Evolutionary conservation across 148 eudicot genomes (phyloP).

Genomic region (Rhododendron molle): DNA sequence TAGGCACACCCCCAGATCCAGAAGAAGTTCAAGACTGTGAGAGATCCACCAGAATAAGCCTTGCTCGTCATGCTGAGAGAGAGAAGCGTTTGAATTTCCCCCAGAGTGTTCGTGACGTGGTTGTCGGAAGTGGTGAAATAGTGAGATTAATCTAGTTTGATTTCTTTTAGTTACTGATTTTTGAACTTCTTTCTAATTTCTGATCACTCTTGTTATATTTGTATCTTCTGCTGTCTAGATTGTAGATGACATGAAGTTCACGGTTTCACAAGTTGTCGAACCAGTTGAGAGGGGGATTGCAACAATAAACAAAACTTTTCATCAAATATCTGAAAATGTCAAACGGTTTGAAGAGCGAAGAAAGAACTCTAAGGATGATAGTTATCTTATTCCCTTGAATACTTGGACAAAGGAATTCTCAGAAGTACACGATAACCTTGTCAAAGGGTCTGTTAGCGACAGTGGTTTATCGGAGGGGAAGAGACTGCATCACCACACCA

Average conservation of each 20-base stretch:
- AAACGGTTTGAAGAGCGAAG: conserved; percentile 56
- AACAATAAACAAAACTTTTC: conserved; percentile 73
- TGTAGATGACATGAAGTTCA: conserved; percentile 94
- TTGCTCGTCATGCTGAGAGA: conserved; percentile 54
- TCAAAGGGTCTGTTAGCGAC: conserved; percentile 79
- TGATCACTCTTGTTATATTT: not conserved
- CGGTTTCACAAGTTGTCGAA: conserved; percentile 90
- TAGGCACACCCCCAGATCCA: conserved; percentile 83
- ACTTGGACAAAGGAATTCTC: conserved; percentile 64
- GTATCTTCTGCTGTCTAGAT: conserved; percentile 38
- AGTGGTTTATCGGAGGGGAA: conserved; percentile 59
- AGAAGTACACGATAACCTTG: conserved; percentile 46
- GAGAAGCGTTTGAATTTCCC: conserved; percentile 68
- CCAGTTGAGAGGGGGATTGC: conserved; percentile 98
- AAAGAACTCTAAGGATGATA: conserved; percentile 77
- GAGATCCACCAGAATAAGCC: conserved; percentile 44
- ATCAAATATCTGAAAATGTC: conserved; percentile 87
- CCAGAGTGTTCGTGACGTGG: conserved; percentile 96
- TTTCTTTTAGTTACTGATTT: not conserved
- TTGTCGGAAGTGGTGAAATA: conserved; percentile 93
- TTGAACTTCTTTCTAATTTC: not conserved
- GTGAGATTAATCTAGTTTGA: conserved; percentile 37
- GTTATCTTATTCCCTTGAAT: conserved; percentile 57
- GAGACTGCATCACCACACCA: conserved; percentile 38
- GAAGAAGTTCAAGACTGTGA: conserved; percentile 86